Evolutionary conservation across 805 yeast species (phyloP), one percentile per base, ranked within the genome.

Genomic region (Lipomyces yamanashiensis): DNA sequence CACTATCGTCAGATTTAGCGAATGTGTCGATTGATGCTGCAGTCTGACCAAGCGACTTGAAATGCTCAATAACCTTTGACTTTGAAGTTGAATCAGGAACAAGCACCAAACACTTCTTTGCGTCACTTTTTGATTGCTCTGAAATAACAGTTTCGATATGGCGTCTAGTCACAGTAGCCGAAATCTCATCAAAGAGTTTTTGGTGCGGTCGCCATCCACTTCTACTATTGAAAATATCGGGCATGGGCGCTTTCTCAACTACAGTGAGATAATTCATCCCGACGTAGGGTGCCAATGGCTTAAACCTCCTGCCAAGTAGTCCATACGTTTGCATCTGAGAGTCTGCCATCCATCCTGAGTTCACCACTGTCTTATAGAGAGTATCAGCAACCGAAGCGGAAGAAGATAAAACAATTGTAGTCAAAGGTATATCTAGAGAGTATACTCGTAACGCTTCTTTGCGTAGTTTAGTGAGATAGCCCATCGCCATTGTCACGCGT

Each of bases 1-100:
- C 39, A 39, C n/a, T 61, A 7, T 52, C 28, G 28, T 28, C 33
- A 12, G 52, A n/a, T 37, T 12, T 41, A 2, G 43, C 23, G 12
- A 54, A 44, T 13, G 28, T 10, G 13, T 45, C 37, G 9, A 54
- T 15, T 2, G 17, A 15, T 10, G 51, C 6, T 10, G 49, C 58
- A 3, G 57, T 19, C 10, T 23, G 40, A 10, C 57, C 57, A 9
- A 40, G 9, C 33, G 33, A 15, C 10, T 36, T 17, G 10, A 67
- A 39, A 1, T 17, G 44, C 12, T 28, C 52, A 2, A 40, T 51
- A 17, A 67, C 28, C 34, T 51, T 39, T 33, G 10, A 21, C 28
- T 69, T 50, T 7, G 66, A 54, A 9, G 58, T 60, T 10, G 43
- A 19, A 10, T 66, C 54, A 7, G 67, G 66, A 9, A 67, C 49